Evolutionary conservation across 2,329 filamentous ascomycete species (phyloP), one percentile per base, ranked within the genome.

Genomic region (Colletotrichum godetiae): DNA sequence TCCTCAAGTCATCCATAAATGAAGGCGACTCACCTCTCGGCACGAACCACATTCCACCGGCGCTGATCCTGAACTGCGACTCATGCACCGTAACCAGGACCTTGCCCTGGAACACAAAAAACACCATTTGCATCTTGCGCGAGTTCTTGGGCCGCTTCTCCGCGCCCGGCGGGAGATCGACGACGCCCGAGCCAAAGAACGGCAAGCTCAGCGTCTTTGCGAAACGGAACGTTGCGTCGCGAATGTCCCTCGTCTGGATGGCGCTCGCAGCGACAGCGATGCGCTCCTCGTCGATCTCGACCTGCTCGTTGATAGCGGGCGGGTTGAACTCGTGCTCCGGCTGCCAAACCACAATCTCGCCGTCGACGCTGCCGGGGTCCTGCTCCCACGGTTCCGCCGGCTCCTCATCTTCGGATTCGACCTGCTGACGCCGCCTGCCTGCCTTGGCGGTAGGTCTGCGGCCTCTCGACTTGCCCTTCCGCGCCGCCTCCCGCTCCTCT

Each of bases 121-220:
- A 98, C 1, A 94, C 92, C 93, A 99, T 97, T 80, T 98, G 95
- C 94, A 98, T 98, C 85, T 94, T 95, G 75, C 96, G 90, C 46
- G 94, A 93, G 83, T 98, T 98, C 88, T 98, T 98, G 61, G 92
- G 90, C 77, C 92, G 91, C 86, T 99, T 99, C 80, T 93, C 91
- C 37, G 94, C 91, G 2, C 93, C 92, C 0, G 94, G 92, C 6
- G 95, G 94, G 63, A 99, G 86, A 78, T 98, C 96, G 49, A 99
- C 94, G 65, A 98, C 89, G 19, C 97, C 97, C 11, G 93, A 93
- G 42, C 95, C 95, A 82, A 98, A 94, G 82, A 98, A 98, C 0
- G 93, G 91, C 74, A 94, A 87, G 33, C 92, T 94, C 70, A 97
- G 89, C 74, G 96, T 93, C 85, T 98, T 98, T 42, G 94, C 94